Base-by-base conservation (phyloP, 176 grass and related monocot species). In the Metroxylon sagu region DNA sequence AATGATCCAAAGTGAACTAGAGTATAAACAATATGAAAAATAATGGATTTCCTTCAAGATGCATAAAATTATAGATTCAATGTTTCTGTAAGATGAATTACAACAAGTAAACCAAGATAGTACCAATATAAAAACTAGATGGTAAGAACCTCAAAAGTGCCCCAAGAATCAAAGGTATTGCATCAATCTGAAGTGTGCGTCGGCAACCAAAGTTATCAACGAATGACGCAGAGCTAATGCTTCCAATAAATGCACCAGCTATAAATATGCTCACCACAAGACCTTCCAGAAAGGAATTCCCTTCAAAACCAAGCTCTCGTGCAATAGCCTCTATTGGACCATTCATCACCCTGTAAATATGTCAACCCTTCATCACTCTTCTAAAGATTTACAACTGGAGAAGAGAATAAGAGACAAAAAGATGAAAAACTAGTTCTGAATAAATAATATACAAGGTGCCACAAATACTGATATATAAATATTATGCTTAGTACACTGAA, bases 251-350 rank as follows among this genome's bases (percentile, higher is more conserved):
- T 72, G 87, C 84, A 26, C 84, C 87, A 51, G 91, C 84, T 31
- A 98, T 98, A 53, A 98, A 98, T 72, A 98, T 98, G 81, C 93
- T 98, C 55, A 98, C 93, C 55, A 92, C 87, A 48, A 92, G 81
- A 68, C 93, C 93, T 92, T 98, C 75, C 6, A 98, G 82, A 80
- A 98, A 78, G 0, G 93, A 71, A 74, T 92, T 89, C 67, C 93
- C 93, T 74, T 98, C 71, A 83, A 98, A 92, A 61, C 81, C 84
- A 85, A 98, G 85, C 50, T 92, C 87, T 26, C 43, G 70, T 29
- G 93, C 87, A 50, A 98, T 88, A 81, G 87, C 87, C 71, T 92
- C 84, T 74, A 98, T 98, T 23, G 93, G 93, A 39, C 93, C 87
- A 63, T 98, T 98, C 93, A 98, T 98, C 35, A 98, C 84, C 66